Evolutionary conservation across 2,329 filamentous ascomycete species (phyloP), one percentile per base, ranked within the genome.

Genomic region (Ceratocystis albifundus): DNA sequence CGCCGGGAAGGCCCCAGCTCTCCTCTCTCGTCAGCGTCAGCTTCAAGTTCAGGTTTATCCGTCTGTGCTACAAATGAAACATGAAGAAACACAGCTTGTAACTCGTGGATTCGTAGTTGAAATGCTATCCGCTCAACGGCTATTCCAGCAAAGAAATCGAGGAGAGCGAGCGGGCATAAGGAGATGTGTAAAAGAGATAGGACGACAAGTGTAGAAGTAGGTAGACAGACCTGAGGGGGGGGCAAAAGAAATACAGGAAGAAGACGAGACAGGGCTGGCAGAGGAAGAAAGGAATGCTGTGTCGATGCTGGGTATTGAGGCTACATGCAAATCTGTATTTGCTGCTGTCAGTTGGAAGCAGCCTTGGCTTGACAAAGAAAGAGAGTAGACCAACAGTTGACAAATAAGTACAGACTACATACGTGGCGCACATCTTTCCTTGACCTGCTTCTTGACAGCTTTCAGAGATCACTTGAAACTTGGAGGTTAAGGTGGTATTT

Each of bases 41-140:
- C 17, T 48, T 20, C 45, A 48, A 17, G 45, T 20, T 48, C 36
- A 41, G 36, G 36, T 41, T 41, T 41, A 12, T 41, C 36, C 10
- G 50, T 55, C 50, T 55, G 50, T 55, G 50, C 50, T 28, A 15
- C 15, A 12, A 25, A 25, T 55, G 50, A 55, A 55, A 55, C 50
- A 5, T 20, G 50, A 25, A 55, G 50, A 55, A 55, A 55, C 50
- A 7, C 50, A 55, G 22, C 10, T 55, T 55, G 50, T 55, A 55
- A 55, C 50, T 28, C 15, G 22, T 15, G 25, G 3, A 28, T 25
- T 55, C 50, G 50, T 55, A 55, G 50, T 25, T 48, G 12, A 20
- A 20, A 20, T 17, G 20, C 5, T n/a, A 48, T n/a, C 15, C 8
- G 8, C 30, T 6, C 30, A 32, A 32, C 36, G 36, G 36, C 36